These are phyloP conservation scores for Candolleomyces aberdarensis DNA, from an alignment of 768 basidiomycete species.

Conservation along the genomic window DNA sequence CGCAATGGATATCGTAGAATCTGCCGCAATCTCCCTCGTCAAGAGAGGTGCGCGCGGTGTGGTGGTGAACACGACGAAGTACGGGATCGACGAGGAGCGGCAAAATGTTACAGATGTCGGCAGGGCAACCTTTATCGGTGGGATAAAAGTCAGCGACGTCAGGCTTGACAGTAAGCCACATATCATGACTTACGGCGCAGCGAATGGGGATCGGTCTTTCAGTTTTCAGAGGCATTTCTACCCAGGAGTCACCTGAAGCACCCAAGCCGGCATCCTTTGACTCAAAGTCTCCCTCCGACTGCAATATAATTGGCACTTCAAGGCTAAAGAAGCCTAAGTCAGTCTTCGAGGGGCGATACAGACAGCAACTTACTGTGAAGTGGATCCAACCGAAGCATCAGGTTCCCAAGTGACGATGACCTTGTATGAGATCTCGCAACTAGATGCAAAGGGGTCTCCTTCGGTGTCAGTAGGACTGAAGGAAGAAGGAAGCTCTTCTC, in stretches of 20 bases:
- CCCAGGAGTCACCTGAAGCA: conserved; percentile 51
- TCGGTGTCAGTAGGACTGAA: conserved; percentile 37
- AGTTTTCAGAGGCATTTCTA: conserved; percentile 62
- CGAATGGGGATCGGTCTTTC: conserved; percentile 63
- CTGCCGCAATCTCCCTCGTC: conserved; percentile 63
- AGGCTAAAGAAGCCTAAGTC: conserved; percentile 36
- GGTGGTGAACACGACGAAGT: conserved; percentile 72
- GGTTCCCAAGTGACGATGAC: conserved; percentile 60
- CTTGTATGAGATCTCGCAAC: conserved; percentile 57
- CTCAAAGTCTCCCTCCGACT: conserved; percentile 58
- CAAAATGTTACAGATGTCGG: conserved; percentile 60
- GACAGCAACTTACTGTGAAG: conserved; percentile 42
- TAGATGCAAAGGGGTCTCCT: conserved; percentile 35
- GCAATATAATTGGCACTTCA: conserved; percentile 61
- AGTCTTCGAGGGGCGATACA: conserved; percentile 9
- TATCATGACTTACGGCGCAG: conserved; percentile 53
- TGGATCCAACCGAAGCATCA: conserved; percentile 32
- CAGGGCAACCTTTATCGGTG: conserved; percentile 52
- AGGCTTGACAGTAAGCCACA: conserved; percentile 1
- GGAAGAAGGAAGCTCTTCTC: conserved; percentile 62
- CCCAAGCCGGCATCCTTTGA: conserved; percentile 44
- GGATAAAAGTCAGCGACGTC: conserved; percentile 5
- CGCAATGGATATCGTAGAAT: conserved; percentile 68
- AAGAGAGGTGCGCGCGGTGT: conserved; percentile 50
- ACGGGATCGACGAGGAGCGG: conserved; percentile 61